Evolutionary conservation across 345 rosid genomes (phyloP).

Genomic region (Mangifera indica): DNA sequence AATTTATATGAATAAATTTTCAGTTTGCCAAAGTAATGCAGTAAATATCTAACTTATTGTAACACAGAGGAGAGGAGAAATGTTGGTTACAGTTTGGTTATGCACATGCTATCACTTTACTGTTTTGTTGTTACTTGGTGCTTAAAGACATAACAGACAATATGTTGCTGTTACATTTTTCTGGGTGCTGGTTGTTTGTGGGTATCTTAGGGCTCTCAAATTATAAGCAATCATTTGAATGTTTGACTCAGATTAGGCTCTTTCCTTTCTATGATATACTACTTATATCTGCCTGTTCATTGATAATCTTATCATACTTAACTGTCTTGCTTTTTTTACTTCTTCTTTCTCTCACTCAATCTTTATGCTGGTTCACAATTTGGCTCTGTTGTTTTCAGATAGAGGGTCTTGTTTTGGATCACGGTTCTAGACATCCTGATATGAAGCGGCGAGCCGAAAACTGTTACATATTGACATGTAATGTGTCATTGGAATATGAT

Average conservation of each 20-base stretch:
- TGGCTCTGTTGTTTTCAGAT: conserved; percentile 41
- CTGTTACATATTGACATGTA: conserved; percentile 90
- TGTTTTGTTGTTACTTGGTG: neutral
- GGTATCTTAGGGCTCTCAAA: neutral
- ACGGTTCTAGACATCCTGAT: conserved; percentile 99
- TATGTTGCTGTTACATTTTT: too few relatives aligned
- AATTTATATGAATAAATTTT: neutral
- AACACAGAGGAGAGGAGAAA: neutral
- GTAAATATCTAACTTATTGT: neutral
- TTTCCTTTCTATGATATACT: neutral
- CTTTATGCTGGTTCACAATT: neutral
- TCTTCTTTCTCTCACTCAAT: neutral
- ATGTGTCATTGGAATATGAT: conserved; percentile 91
- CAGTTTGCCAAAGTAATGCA: neutral
- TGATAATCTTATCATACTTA: neutral
- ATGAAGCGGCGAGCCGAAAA: conserved; percentile 97
- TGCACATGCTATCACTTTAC: neutral
- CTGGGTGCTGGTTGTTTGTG: neutral
- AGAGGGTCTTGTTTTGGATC: conserved; percentile 98
- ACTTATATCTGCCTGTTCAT: neutral
- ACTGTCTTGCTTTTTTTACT: neutral
- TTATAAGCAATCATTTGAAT: neutral
- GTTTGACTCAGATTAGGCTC: neutral
- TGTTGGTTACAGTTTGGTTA: neutral
- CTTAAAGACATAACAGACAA: neutral